Base-by-base conservation (phyloP, 495 filamentous ascomycete genomes). In the Penicillium paradoxum region DNA sequence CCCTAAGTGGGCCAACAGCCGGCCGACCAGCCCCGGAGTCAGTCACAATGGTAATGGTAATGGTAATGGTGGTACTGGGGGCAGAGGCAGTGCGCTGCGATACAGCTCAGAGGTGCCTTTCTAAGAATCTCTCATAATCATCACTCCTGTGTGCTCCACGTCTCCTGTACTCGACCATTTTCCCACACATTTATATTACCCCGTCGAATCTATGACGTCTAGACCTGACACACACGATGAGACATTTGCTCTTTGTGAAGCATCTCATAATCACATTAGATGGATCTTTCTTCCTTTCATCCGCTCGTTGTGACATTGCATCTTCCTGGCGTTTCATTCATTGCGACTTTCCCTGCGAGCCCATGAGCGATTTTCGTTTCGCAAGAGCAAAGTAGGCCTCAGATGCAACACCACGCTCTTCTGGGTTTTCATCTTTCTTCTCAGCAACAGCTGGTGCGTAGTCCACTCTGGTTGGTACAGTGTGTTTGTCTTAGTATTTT, bases 21-120 rank as follows among this genome's bases (percentile, higher is more conserved):
- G 74, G 21, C 72, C 72, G n/a, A 68, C 70, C 9, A 77, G 74
- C 49, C 74, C 74, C 10, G 74, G 72, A 0, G 49, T 73, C 40
- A 68, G 64, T 47, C 51, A 62, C 34, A 59, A 59, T 39, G 57
- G 57, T 7, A 73, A 73, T 45, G 57, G 57, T 7, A 73, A 73
- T 45, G 60, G 59, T 8, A 70, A 62, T 9, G 57, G 55, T 32
- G 60, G 60, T 11, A 46, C 68, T 49, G 46, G 59, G 2, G 68
- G 68, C 6, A 62, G 72, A 42, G 66, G 63, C 6, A 76, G 73
- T 59, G 65, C 54, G 1, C 57, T 77, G 33, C 59, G 74, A 18
- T 75, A 69, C 42, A 77, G 72, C 37, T 72, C 74, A 3, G 72
- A 74, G 42, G 68, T 68, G 67, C 61, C 63, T 29, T 53, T 71